Conservation (phyloP, 1,284 basidiomycete species). For the Agroathelia rolfsii region DNA sequence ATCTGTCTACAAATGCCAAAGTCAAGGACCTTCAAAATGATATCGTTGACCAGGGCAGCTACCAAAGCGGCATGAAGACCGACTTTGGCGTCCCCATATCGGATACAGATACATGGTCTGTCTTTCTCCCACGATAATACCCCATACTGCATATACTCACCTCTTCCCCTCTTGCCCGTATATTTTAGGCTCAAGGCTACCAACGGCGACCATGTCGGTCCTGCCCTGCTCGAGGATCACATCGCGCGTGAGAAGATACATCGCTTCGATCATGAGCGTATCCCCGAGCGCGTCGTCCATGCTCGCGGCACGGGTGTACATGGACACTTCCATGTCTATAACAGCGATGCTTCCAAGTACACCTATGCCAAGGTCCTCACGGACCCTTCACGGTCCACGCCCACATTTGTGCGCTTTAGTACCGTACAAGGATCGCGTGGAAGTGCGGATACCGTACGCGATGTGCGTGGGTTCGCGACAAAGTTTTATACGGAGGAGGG, state of each 20-base stretch:
- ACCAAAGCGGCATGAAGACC: too few species aligned
- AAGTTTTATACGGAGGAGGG: slow-evolving; percentile 76
- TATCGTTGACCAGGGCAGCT: too few species aligned
- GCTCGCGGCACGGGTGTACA: slow-evolving; percentile 76
- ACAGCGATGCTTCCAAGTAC: slow-evolving; percentile 51
- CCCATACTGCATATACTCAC: background rate
- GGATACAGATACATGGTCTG: slow-evolving; percentile 59
- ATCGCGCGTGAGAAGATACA: slow-evolving; percentile 63
- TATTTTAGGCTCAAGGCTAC: slow-evolving; percentile 40
- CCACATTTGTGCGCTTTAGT: slow-evolving; percentile 73
- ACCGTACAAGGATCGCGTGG: slow-evolving; percentile 74
- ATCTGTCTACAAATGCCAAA: too few species aligned
- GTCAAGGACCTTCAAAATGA: too few species aligned
- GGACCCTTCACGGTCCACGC: slow-evolving; percentile 59
- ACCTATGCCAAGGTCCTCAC: slow-evolving; percentile 63
- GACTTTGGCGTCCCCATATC: slow-evolving; percentile 51
- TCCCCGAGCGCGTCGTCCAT: slow-evolving; percentile 71
- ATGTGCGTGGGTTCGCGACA: slow-evolving; percentile 76
- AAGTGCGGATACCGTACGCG: slow-evolving; percentile 73
- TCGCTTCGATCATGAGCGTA: slow-evolving; percentile 77
- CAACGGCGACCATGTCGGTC: slow-evolving; percentile 34
- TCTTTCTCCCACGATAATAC: slow-evolving; percentile 7
- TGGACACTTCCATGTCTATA: slow-evolving; percentile 70
- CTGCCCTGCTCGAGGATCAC: slow-evolving; percentile 57
- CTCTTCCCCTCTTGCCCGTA: slow-evolving; percentile 2